Conservation (phyloP, 257 asterid species). For the Solanum clarkiae region DNA sequence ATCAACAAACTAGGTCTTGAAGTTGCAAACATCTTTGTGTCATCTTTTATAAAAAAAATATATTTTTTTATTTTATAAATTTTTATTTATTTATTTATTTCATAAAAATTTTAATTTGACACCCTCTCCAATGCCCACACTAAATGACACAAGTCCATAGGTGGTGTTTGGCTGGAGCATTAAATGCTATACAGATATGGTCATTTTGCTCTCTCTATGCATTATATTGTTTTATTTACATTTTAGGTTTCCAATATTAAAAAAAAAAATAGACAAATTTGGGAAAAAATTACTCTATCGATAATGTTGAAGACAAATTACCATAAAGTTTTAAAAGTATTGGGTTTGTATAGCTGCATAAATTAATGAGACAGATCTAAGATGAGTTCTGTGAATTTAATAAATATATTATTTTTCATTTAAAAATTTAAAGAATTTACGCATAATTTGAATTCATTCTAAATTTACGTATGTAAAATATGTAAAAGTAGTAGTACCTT, state of each 20-base stretch:
- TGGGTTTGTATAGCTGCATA: background rate
- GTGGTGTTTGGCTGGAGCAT: slow-evolving; percentile 29
- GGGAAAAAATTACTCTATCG: background rate
- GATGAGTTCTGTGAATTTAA: background rate
- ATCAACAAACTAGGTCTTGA: slow-evolving; percentile 19
- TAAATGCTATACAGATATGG: slow-evolving; percentile 16
- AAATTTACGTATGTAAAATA: too few relatives aligned
- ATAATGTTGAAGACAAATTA: background rate
- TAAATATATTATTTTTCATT: background rate
- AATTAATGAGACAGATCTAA: background rate
- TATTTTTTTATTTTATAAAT: background rate
- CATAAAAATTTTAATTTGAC: background rate
- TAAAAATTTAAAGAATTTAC: too few relatives aligned
- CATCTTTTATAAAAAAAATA: background rate
- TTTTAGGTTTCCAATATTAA: background rate
- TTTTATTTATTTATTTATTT: background rate
- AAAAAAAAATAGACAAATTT: background rate
- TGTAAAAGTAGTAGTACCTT: too few relatives aligned
- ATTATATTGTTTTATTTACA: background rate
- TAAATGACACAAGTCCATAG: slow-evolving; percentile 32
- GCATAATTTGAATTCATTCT: too few relatives aligned
- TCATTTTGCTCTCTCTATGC: background rate
- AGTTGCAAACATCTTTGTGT: slow-evolving; percentile 11
- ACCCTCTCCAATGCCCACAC: slow-evolving; percentile 27
- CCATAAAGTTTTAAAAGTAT: background rate